A percentile compares a stretch with the other conserved stretches of the same genome.
phyloP scores from a whole-genome alignment of 2,329 filamentous ascomycete species.

The Aspergillus costaricaensis region DNA sequence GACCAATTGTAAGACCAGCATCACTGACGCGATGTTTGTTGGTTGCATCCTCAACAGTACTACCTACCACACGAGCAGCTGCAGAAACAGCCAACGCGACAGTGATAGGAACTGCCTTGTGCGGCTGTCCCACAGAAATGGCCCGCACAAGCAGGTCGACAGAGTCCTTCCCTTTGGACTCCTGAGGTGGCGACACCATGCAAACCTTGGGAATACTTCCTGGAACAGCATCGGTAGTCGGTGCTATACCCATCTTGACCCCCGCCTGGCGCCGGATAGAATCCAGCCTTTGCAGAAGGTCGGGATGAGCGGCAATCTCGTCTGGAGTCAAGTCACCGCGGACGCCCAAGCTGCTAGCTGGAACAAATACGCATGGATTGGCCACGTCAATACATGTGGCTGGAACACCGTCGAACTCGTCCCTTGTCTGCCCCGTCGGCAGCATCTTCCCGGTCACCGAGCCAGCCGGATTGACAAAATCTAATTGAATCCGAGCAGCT shows the following conservation, averaged over 20 bases:
- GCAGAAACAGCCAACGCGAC: not conserved
- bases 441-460: constrained; percentile 64
- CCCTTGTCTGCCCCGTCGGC: constrained; percentile 59
- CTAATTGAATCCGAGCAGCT: constrained; percentile 59
- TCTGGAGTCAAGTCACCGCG: constrained; percentile 52
- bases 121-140: constrained; percentile 59
- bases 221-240: constrained; percentile 47
- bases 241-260: constrained; percentile 62
- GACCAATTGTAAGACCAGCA: not conserved
- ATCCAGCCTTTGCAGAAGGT: constrained; percentile 53
- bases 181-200: constrained; percentile 48
- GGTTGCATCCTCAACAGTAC: not conserved
- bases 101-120: constrained; percentile 56
- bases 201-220: constrained; percentile 65
- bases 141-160: constrained; percentile 50
- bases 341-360: constrained; percentile 53
- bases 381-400: constrained; percentile 65
- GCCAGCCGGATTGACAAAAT: constrained; percentile 64
- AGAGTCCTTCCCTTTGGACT: constrained; percentile 11
- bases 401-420: constrained; percentile 52
- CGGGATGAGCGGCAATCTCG: constrained; percentile 51
- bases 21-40: not conserved
- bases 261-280: constrained; percentile 60
- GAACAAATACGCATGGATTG: constrained; percentile 66
- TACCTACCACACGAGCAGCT: not conserved